Conservation (phyloP, 495 filamentous ascomycete genomes). For the Darksidea phi region DNA sequence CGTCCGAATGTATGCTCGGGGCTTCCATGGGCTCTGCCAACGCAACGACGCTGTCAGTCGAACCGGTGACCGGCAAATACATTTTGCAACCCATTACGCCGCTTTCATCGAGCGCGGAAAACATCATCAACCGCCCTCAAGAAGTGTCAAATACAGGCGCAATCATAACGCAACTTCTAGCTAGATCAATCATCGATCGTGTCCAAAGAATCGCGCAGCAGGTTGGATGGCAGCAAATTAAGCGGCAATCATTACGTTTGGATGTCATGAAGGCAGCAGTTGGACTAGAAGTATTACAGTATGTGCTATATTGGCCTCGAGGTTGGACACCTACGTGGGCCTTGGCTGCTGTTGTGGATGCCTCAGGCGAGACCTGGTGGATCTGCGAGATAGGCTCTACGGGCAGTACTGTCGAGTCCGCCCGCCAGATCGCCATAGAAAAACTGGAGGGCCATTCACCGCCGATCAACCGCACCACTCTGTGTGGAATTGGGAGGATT, state of each 20-base stretch:
- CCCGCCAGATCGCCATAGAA: constrained; percentile 16
- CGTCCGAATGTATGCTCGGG: constrained; percentile 63
- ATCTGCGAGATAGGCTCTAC: constrained; percentile 25
- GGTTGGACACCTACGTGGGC: constrained; percentile 41
- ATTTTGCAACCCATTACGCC: constrained; percentile 40
- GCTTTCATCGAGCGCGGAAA: constrained; percentile 47
- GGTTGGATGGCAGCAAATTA: constrained; percentile 36
- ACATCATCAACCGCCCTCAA: constrained; percentile 33
- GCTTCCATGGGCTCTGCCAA: constrained; percentile 60
- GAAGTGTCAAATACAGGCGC: constrained; percentile 10
- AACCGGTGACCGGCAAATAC: constrained; percentile 55
- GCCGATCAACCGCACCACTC: constrained; percentile 11
- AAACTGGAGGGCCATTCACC: not conserved
- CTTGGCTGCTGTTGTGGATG: constrained; percentile 36
- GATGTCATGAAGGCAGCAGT: constrained; percentile 34
- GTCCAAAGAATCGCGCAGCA: constrained; percentile 35
- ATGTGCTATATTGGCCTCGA: constrained; percentile 30
- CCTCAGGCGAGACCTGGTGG: constrained; percentile 43
- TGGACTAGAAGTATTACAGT: constrained; percentile 35
- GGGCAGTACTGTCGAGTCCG: constrained; percentile 1
- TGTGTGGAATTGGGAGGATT: constrained; percentile 12
- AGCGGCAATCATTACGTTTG: constrained; percentile 9
- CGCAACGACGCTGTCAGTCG: constrained; percentile 61
- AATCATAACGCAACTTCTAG: constrained; percentile 28
- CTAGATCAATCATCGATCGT: constrained; percentile 23